These are phyloP conservation scores for Diplogelasinospora grovesii DNA, from an alignment of 495 filamentous ascomycete species.

Conservation along the genomic window DNA sequence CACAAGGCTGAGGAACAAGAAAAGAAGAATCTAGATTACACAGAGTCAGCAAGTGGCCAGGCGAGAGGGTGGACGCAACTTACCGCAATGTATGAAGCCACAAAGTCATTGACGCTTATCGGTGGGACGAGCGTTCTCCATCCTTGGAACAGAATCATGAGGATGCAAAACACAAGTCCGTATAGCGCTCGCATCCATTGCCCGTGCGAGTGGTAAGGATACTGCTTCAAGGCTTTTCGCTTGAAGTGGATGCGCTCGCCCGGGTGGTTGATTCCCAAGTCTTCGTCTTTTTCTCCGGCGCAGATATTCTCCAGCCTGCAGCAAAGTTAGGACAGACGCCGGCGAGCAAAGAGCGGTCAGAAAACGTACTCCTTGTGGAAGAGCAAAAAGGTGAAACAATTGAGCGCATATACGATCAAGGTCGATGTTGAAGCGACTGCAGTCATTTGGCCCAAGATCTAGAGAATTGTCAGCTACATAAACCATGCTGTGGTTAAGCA, in stretches of 20 bases:
- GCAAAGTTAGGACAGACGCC: neutral
- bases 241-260: constrained; percentile 19
- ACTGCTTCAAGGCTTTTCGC: constrained; percentile 22
- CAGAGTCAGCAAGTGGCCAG: neutral
- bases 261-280: constrained; percentile 6
- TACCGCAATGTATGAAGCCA: constrained; percentile 36
- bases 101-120: constrained; percentile 25
- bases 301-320: neutral
- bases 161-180: constrained; percentile 24
- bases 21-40: constrained; percentile 13
- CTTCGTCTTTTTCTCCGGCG: neutral
- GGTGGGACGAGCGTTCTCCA: constrained; percentile 31
- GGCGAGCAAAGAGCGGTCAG: neutral
- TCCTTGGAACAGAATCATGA: constrained; percentile 35
- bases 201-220: constrained; percentile 31
- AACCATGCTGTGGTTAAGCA: constrained; percentile 2
- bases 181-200: constrained; percentile 33
- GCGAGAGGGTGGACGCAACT: constrained; percentile 10
- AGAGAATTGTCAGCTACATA: constrained; percentile 23
- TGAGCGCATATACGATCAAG: constrained; percentile 32
- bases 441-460: constrained; percentile 22
- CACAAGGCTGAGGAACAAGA: constrained; percentile 4
- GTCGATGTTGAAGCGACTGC: constrained; percentile 25
- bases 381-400: constrained; percentile 27
- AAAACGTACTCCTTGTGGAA: constrained; percentile 26